Conservation (phyloP, 257 asterid species). For the Ocimum tenuiflorum region DNA sequence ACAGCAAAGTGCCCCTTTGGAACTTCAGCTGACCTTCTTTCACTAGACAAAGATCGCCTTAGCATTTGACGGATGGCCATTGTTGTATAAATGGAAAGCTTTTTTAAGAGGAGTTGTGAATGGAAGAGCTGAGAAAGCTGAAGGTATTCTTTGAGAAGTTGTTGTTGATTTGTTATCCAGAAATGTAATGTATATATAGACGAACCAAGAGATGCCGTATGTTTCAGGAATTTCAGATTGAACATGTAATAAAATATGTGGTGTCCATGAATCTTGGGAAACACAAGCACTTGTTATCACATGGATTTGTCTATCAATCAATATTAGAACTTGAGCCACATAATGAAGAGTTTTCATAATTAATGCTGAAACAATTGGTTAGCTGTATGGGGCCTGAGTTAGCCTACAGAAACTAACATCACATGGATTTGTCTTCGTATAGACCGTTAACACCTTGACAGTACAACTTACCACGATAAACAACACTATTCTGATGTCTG, state of each 20-base stretch:
- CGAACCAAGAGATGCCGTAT: neutral
- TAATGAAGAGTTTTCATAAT: neutral
- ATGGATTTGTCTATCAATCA: slow-evolving; percentile 13
- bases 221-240: neutral
- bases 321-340: neutral
- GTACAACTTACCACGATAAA: neutral
- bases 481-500: neutral
- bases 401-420: neutral
- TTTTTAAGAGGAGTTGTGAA: too few species aligned
- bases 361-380: neutral
- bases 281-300: neutral
- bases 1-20: slow-evolving; percentile 17
- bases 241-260: neutral
- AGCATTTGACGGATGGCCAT: slow-evolving; percentile 12
- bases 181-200: neutral
- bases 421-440: neutral
- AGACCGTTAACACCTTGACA: neutral
- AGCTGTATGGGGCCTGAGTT: neutral
- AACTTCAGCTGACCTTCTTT: neutral
- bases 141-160: neutral
- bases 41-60: neutral
- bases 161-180: neutral
- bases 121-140: too few species aligned
- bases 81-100: neutral
- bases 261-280: neutral